phyloP scores from a whole-genome alignment of 176 grass and related monocot genomes.

The Echinochloa phyllopogon region DNA sequence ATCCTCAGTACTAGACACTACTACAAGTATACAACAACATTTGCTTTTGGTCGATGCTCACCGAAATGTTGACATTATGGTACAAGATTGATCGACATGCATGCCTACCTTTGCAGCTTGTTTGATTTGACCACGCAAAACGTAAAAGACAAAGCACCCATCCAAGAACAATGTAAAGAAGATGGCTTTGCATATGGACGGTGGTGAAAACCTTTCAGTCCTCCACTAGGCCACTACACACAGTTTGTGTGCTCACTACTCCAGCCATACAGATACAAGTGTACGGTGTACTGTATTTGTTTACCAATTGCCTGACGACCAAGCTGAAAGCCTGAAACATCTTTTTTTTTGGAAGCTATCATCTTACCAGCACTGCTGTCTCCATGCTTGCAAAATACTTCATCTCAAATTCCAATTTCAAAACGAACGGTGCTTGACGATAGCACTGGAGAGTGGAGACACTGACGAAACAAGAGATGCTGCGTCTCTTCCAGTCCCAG shows the following conservation, averaged over 20 bases:
- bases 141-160: background rate
- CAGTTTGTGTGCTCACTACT: background rate
- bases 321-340: too few relatives aligned
- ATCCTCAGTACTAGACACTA: background rate
- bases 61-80: background rate
- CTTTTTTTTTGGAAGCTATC: too few relatives aligned
- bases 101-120: background rate
- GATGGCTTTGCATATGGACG: background rate
- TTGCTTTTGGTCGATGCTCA: slow-evolving; percentile 6
- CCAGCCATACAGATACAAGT: too few relatives aligned
- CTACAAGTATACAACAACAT: background rate
- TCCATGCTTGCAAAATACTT: background rate
- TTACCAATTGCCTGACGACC: too few relatives aligned
- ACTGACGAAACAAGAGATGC: background rate
- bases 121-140: background rate
- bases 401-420: background rate
- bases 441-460: background rate
- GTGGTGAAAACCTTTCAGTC: background rate
- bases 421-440: background rate
- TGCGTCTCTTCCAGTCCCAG: background rate
- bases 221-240: background rate
- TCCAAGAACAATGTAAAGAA: background rate
- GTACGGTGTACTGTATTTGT: too few relatives aligned
- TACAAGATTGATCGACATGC: background rate
- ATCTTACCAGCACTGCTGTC: background rate